Evolutionary conservation across 345 rosid species (phyloP).

Genomic region (Rhodamnia rubescens): DNA sequence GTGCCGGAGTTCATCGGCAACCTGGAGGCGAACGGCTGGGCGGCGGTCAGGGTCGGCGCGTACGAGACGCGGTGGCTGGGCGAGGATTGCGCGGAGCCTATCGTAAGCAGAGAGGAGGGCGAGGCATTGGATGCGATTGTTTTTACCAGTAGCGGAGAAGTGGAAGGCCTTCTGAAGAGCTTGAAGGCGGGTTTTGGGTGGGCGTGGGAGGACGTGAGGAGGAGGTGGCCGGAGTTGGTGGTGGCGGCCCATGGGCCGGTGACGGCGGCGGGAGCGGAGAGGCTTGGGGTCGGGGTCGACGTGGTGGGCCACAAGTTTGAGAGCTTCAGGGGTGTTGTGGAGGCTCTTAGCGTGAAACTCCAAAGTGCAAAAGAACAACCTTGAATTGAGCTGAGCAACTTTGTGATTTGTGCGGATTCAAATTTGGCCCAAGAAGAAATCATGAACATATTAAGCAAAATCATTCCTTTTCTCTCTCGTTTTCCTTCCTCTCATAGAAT

Average conservation of each 20-base stretch:
- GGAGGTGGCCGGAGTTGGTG: conserved; percentile 30
- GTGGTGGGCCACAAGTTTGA: conserved; percentile 23
- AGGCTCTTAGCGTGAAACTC: conserved; percentile 18
- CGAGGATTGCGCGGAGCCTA: conserved; percentile 19
- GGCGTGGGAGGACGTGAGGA: conserved; percentile 38
- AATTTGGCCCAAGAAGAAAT: neutral
- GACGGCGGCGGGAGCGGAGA: conserved; percentile 46
- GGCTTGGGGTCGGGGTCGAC: conserved; percentile 35
- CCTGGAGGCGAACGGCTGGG: conserved; percentile 31
- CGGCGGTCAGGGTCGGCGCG: conserved; percentile 31
- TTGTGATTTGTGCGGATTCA: neutral
- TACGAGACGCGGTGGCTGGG: conserved; percentile 60
- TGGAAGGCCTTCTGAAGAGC: conserved; percentile 42
- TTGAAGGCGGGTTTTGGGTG: conserved; percentile 29
- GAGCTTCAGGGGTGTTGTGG: conserved; percentile 38
- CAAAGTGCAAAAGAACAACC: neutral
- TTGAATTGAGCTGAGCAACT: neutral
- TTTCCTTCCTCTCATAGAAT: neutral
- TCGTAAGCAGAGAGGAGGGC: conserved; percentile 10
- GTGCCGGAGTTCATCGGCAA: conserved; percentile 33
- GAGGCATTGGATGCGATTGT: conserved; percentile 25
- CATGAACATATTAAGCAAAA: neutral
- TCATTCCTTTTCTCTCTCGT: neutral
- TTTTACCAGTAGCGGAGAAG: conserved; percentile 45
- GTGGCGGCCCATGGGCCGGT: conserved; percentile 53